Conservation (phyloP, 164 flowering plant species). For the Pachysandra terminalis region DNA sequence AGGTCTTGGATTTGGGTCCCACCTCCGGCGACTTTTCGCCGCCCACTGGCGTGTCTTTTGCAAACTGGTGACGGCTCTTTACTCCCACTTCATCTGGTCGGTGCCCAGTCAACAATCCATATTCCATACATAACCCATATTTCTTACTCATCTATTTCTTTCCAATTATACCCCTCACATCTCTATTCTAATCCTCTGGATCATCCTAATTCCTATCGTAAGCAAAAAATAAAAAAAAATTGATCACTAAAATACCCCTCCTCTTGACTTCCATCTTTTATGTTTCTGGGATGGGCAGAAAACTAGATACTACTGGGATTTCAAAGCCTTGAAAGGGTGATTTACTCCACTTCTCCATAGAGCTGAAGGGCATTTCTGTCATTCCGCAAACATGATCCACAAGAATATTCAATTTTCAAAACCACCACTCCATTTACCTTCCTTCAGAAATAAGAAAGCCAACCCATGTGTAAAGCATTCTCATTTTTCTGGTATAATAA, state of each 20-base stretch:
- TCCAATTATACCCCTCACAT: no score
- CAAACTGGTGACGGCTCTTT: neutral
- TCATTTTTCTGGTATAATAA: slow-evolving; percentile 8
- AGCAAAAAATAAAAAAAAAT: no score
- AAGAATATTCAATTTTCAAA: neutral
- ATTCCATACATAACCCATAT: no score
- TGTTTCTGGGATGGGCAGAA: no score
- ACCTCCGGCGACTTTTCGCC: neutral
- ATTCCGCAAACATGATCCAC: neutral
- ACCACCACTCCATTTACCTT: neutral
- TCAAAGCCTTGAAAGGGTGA: neutral
- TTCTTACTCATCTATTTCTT: no score
- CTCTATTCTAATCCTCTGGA: no score
- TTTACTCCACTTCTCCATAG: neutral
- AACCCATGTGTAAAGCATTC: slow-evolving; percentile 5
- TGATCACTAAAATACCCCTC: no score
- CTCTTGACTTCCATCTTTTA: no score
- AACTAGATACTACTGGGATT: no score
- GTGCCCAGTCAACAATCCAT: no score
- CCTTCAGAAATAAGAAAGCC: neutral
- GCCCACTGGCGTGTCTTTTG: neutral
- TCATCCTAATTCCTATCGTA: no score
- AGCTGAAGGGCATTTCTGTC: neutral
- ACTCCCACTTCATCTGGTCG: neutral
- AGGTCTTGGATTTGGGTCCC: neutral